Conservation (phyloP, 345 rosid genomes). For the Linum tenue region DNA sequence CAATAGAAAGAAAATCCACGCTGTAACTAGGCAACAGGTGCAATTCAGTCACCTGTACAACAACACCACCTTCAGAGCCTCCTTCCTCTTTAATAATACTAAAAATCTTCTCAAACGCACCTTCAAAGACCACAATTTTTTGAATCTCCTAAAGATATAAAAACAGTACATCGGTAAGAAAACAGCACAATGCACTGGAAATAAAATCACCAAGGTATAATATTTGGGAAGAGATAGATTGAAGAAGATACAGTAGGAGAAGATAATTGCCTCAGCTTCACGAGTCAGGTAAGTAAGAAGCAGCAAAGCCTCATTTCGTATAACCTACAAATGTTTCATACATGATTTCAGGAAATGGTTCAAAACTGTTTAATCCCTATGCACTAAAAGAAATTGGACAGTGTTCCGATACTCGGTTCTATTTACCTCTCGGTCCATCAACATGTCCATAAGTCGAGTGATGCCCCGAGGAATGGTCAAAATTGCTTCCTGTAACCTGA, state of each 20-base stretch:
- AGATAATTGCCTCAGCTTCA: slow-evolving; percentile 72
- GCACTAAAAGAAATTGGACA: neutral
- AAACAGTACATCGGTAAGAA: slow-evolving; percentile 17
- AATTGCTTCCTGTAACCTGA: slow-evolving; percentile 99
- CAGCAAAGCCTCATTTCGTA: slow-evolving; percentile 85
- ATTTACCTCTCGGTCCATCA: slow-evolving; percentile 94
- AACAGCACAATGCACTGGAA: slow-evolving; percentile 2
- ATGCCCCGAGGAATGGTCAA: slow-evolving; percentile 93
- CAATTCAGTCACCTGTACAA: slow-evolving; percentile 68
- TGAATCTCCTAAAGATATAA: slow-evolving; percentile 67
- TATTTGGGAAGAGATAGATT: neutral
- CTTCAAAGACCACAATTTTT: slow-evolving; percentile 97
- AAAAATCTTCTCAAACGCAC: slow-evolving; percentile 91
- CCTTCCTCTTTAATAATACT: slow-evolving; percentile 95
- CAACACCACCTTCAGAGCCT: slow-evolving; percentile 95
- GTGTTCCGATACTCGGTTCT: neutral
- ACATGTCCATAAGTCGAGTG: slow-evolving; percentile 98
- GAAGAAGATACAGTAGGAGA: neutral
- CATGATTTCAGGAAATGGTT: slow-evolving; percentile 7
- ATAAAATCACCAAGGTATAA: slow-evolving; percentile 3
- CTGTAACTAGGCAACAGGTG: neutral
- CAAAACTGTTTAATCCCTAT: neutral
- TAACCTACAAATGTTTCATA: slow-evolving; percentile 50
- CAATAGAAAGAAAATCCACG: neutral
- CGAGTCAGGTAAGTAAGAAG: slow-evolving; percentile 94